Percentiles rank a stretch among this genome's conserved stretches.
These are phyloP conservation scores for Tuber brumale DNA, from an alignment of 495 filamentous ascomycete species.

Conservation along the genomic window DNA sequence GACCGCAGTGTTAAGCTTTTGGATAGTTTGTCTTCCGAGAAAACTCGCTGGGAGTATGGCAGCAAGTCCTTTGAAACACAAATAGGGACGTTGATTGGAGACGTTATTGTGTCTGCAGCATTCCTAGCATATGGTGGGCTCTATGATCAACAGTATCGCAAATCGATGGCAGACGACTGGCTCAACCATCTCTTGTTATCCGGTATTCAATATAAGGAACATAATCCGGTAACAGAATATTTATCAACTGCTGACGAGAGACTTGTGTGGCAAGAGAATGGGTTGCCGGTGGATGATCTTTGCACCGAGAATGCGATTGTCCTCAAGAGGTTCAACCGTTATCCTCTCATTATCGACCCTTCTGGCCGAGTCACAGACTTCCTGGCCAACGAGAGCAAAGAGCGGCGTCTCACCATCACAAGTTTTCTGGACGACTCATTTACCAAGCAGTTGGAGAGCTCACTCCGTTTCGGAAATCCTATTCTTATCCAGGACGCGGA, in stretches of 20 bases:
- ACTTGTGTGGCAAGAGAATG: slow-evolving; percentile 86
- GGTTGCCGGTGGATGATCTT: slow-evolving; percentile 95
- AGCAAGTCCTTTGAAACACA: slow-evolving; percentile 98
- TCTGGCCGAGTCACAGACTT: slow-evolving; percentile 92
- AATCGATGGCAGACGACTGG: slow-evolving; percentile 97
- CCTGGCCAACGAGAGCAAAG: slow-evolving; percentile 85
- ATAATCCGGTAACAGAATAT: slow-evolving; percentile 93
- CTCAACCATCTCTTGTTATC: slow-evolving; percentile 81
- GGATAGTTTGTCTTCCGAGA: slow-evolving; percentile 88
- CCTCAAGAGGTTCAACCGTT: slow-evolving; percentile 93
- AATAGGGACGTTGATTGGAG: slow-evolving; percentile 91
- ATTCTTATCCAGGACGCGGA: slow-evolving; percentile 98
- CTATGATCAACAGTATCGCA: slow-evolving; percentile 96
- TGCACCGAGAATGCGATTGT: slow-evolving; percentile 99
- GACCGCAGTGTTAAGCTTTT: slow-evolving; percentile 90
- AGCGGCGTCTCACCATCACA: slow-evolving; percentile 88
- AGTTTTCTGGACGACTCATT: slow-evolving; percentile 98
- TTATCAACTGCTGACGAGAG: slow-evolving; percentile 94
- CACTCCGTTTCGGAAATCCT: slow-evolving; percentile 93
- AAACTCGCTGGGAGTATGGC: slow-evolving; percentile 86
- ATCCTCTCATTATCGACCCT: slow-evolving; percentile 96
- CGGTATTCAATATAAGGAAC: slow-evolving; percentile 82
- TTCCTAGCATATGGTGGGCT: slow-evolving; percentile 98
- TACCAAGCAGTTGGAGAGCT: slow-evolving; percentile 93
- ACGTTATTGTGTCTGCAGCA: slow-evolving; percentile 87